Conservation (phyloP, 2,329 filamentous ascomycete species). For the Sphaerulina populicola region DNA sequence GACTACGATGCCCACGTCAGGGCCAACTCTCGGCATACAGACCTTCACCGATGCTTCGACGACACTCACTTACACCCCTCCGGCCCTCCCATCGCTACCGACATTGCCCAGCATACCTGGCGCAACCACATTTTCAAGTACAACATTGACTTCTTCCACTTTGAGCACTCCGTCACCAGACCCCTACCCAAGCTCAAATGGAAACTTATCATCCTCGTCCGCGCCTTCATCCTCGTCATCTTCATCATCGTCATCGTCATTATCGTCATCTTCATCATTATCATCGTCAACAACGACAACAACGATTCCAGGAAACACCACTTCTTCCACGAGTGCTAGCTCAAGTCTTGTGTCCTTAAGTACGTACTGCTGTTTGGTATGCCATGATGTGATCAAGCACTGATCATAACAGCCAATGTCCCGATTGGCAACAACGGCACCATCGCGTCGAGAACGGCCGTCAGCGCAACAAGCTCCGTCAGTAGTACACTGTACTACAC, state of each 20-base stretch:
- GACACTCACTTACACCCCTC: slow-evolving; percentile 11
- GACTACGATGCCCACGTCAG: neutral
- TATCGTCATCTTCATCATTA: neutral
- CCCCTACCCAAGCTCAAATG: slow-evolving; percentile 4
- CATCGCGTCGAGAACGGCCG: slow-evolving; percentile 19
- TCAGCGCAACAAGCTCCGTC: slow-evolving; percentile 11
- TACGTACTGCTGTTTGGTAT: slow-evolving; percentile 7
- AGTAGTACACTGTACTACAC: slow-evolving; percentile 20
- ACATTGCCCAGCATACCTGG: slow-evolving; percentile 2
- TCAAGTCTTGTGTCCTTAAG: slow-evolving; percentile 24
- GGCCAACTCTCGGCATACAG: neutral
- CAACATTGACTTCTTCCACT: slow-evolving; percentile 4
- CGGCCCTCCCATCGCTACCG: slow-evolving; percentile 7
- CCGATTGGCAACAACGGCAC: slow-evolving; percentile 16
- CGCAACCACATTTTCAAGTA: slow-evolving; percentile 12
- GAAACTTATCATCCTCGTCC: slow-evolving; percentile 7
- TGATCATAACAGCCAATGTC: slow-evolving; percentile 19
- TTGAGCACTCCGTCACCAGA: slow-evolving; percentile 4
- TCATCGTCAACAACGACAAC: neutral
- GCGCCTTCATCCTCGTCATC: no score
- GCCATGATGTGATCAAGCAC: neutral
- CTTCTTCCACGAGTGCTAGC: slow-evolving; percentile 8
- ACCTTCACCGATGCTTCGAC: slow-evolving; percentile 8
- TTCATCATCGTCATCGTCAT: slow-evolving; percentile 2
- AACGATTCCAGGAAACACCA: neutral